Conservation (phyloP, 1,284 basidiomycete species). For the Mrakiaceae sp. region DNA sequence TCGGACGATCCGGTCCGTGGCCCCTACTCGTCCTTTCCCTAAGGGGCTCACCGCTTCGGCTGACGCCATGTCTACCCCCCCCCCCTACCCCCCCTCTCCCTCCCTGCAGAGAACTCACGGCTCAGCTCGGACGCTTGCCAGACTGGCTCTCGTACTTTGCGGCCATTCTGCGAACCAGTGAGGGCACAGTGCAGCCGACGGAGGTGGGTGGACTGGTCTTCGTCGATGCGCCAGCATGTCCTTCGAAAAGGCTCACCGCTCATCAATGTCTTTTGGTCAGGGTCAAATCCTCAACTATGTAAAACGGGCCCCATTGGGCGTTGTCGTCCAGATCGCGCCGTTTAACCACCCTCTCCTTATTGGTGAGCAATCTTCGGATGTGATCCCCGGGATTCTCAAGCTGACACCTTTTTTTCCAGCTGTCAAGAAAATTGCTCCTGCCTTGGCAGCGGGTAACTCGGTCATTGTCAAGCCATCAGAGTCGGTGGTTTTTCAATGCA, state of each 20-base stretch:
- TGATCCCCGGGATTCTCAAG: too few relatives aligned
- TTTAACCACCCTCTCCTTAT: constrained; percentile 75
- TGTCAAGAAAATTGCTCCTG: constrained; percentile 72
- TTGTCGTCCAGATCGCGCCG: constrained; percentile 52
- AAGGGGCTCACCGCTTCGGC: too few relatives aligned
- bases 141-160: constrained; percentile 76
- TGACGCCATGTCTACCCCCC: too few relatives aligned
- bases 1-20: constrained; percentile 44
- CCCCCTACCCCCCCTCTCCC: too few relatives aligned
- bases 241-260: too few relatives aligned
- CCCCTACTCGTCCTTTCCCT: too few relatives aligned
- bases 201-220: constrained; percentile 29
- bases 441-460: constrained; percentile 69
- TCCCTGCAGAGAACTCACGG: constrained; percentile 49
- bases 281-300: constrained; percentile 66
- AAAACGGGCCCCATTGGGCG: constrained; percentile 62
- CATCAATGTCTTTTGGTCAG: too few relatives aligned
- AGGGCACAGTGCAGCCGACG: constrained; percentile 59
- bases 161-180: constrained; percentile 55
- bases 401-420: constrained; percentile 23
- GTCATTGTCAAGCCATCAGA: constrained; percentile 73
- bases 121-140: constrained; percentile 57
- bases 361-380: constrained; percentile 23
- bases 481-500: constrained; percentile 24
- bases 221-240: too few relatives aligned